These are phyloP conservation scores for Blastomyces percursus DNA, from an alignment of 2,329 filamentous ascomycete species.

Conservation along the genomic window DNA sequence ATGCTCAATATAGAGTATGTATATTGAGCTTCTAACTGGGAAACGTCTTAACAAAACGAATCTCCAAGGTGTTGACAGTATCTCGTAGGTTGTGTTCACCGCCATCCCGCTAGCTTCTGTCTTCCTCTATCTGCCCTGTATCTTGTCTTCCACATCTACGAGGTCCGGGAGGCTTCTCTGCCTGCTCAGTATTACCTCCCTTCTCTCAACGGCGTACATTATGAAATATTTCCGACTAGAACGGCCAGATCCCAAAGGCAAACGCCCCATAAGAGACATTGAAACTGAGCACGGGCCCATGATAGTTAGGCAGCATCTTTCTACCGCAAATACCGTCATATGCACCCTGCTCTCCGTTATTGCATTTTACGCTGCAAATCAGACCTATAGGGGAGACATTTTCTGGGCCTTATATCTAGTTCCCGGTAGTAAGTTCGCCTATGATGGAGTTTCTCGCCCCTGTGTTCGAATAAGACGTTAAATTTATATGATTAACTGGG, in stretches of 20 bases:
- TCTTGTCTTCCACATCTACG: constrained; percentile 19
- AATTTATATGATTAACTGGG: background rate
- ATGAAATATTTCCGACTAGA: constrained; percentile 25
- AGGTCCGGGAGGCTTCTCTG: constrained; percentile 20
- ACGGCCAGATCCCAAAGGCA: constrained; percentile 21
- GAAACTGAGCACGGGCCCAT: constrained; percentile 12
- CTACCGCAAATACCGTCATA: constrained; percentile 21
- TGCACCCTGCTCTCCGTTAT: constrained; percentile 23
- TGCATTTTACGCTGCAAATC: constrained; percentile 17
- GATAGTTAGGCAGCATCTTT: constrained; percentile 13
- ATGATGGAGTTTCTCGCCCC: background rate
- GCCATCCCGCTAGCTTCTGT: constrained; percentile 26
- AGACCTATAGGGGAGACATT: constrained; percentile 11
- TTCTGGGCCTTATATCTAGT: constrained; percentile 26
- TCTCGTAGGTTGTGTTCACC: constrained; percentile 26
- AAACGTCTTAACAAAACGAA: background rate
- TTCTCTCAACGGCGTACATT: constrained; percentile 29
- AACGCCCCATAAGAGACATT: constrained; percentile 19
- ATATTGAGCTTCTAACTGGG: background rate
- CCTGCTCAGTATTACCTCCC: constrained; percentile 26
- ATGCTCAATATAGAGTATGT: constrained; percentile 32
- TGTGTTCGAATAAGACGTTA: background rate
- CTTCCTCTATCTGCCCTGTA: constrained; percentile 23
- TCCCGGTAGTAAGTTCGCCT: constrained; percentile 26
- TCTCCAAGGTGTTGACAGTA: constrained; percentile 1